Evolutionary conservation across 139 green algal genomes (phyloP).

Genomic region (Picochlorum sp.): DNA sequence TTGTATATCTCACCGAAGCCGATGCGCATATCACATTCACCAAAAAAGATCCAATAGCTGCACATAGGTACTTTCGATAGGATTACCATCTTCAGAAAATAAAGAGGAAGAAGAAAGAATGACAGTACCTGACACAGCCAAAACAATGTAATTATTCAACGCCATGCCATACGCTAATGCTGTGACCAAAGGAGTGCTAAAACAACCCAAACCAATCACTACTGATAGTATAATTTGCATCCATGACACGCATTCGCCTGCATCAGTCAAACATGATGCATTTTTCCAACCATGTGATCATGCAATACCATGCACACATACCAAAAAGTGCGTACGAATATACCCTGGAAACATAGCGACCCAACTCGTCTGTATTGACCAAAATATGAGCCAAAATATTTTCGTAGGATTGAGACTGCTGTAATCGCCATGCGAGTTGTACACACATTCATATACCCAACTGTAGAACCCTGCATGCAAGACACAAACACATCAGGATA

Average conservation of each 20-base stretch:
- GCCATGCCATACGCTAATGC: conserved; percentile 5
- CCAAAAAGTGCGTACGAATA: conserved; percentile 11
- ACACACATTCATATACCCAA: conserved; percentile 9
- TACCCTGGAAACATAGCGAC: neutral
- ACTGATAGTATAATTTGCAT: neutral
- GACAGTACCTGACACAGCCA: neutral
- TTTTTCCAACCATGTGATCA: neutral
- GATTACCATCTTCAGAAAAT: neutral
- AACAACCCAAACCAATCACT: neutral
- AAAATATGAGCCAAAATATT: conserved; percentile 23
- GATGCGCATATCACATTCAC: neutral
- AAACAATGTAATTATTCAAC: conserved; percentile 7
- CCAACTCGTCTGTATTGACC: conserved; percentile 12
- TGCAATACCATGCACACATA: conserved; percentile 5
- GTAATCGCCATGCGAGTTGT: conserved; percentile 8
- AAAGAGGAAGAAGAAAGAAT: neutral
- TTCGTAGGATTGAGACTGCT: neutral
- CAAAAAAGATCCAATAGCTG: neutral
- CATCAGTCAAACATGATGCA: neutral
- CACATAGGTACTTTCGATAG: neutral
- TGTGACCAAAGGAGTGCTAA: neutral
- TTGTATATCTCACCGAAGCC: conserved; percentile 4
- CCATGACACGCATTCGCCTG: neutral
- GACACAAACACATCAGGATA: too few relatives aligned
- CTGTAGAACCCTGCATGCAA: conserved; percentile 4